A percentile compares a stretch with the other conserved stretches of the same genome.
These are phyloP conservation scores for Blepharisma japonicum DNA, from an alignment of 73 alveolate genomes.

Conservation along the genomic window DNA sequence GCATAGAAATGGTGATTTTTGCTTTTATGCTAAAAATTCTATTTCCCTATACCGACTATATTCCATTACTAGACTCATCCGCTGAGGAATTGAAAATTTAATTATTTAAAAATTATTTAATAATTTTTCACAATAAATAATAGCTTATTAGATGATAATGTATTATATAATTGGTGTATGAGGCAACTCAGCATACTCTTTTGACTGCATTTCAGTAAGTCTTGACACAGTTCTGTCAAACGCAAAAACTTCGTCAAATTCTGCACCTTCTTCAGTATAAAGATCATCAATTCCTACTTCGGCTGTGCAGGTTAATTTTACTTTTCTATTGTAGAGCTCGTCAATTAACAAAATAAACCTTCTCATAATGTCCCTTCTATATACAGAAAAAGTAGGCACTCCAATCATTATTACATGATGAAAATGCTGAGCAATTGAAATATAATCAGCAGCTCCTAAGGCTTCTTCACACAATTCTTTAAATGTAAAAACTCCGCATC, in stretches of 20 bases:
- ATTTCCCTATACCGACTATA: too few relatives aligned
- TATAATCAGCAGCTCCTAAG: constrained; percentile 81
- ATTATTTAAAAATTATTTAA: too few relatives aligned
- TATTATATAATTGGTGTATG: constrained; percentile 5
- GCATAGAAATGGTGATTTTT: too few relatives aligned
- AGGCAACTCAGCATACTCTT: constrained; percentile 61
- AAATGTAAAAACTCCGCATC: constrained; percentile 68
- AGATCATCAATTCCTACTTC: constrained; percentile 44
- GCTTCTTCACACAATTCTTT: constrained; percentile 78
- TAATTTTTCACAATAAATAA: too few relatives aligned
- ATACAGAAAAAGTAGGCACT: constrained; percentile 66
- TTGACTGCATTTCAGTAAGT: constrained; percentile 78
- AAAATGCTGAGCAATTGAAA: constrained; percentile 65
- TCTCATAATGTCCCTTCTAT: constrained; percentile 63
- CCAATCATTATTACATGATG: constrained; percentile 66
- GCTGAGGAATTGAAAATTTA: too few relatives aligned
- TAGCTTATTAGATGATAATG: too few relatives aligned
- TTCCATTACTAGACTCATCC: too few relatives aligned
- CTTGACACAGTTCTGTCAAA: constrained; percentile 70
- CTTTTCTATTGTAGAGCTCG: constrained; percentile 56
- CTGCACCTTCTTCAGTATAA: constrained; percentile 37
- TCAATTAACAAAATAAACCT: constrained; percentile 71
- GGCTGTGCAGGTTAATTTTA: constrained; percentile 38
- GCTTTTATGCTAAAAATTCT: too few relatives aligned
- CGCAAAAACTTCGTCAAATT: constrained; percentile 79